These are phyloP conservation scores for Phytopythium chamaehyphon DNA, from an alignment of 352 stramenopile genomes.

Conservation along the genomic window DNA sequence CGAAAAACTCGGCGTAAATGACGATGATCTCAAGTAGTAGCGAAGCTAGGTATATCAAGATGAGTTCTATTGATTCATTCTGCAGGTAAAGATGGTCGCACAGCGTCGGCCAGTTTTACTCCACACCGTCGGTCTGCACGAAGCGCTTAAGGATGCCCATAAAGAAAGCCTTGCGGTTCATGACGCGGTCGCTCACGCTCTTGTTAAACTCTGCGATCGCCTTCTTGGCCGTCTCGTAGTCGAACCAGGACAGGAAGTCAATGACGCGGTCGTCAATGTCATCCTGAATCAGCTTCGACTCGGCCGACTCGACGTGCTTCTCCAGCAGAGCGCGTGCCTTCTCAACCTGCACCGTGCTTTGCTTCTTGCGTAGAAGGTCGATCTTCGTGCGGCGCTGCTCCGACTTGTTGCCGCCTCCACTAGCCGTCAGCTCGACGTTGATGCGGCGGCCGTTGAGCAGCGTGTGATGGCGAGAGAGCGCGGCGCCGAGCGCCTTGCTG, in stretches of 20 bases:
- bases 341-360: conserved; percentile 78
- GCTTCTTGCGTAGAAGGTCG: conserved; percentile 68
- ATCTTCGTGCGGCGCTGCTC: conserved; percentile 69
- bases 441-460: conserved; percentile 77
- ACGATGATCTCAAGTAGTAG: conserved; percentile 8
- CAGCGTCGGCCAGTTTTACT: conserved; percentile 24
- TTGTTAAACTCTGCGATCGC: conserved; percentile 80
- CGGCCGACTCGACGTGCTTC: conserved; percentile 69
- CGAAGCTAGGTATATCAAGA: not conserved
- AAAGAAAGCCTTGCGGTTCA: conserved; percentile 86
- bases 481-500: conserved; percentile 73
- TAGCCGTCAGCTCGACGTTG: conserved; percentile 84
- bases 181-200: conserved; percentile 64
- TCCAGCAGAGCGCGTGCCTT: conserved; percentile 79
- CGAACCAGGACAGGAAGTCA: conserved; percentile 86
- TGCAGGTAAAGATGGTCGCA: not conserved
- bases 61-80: conserved; percentile 7
- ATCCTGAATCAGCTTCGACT: conserved; percentile 68
- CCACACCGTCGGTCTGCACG: conserved; percentile 68
- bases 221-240: conserved; percentile 85
- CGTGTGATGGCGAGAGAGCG: conserved; percentile 76
- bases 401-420: conserved; percentile 80
- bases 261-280: conserved; percentile 87
- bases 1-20: conserved; percentile 31
- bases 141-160: conserved; percentile 90